Evolutionary conservation across 306 rosid genomes (phyloP), one percentile per base, ranked within the genome.

Genomic region (Acmispon strigosus): DNA sequence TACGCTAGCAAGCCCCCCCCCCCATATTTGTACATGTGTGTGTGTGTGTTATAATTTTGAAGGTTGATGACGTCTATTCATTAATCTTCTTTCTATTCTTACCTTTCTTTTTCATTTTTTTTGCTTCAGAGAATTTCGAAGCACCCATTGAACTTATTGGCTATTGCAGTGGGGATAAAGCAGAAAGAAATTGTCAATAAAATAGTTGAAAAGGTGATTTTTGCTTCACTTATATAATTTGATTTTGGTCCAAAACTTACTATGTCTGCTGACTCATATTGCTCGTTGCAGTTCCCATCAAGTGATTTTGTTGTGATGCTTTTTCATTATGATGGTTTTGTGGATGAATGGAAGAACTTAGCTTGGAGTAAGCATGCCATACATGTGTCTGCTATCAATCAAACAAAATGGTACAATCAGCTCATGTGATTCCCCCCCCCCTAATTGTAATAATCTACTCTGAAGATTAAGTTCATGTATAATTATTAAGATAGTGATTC

Each of bases 141-240:
- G 44, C 76, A 36, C 69, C 78, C 93, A 13, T 59, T 67, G 84
- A 88, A 82, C 82, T 83, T 93, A 84, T 75, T 93, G 86, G 97
- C 96, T 29, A 84, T 93, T 52, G 81, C 98, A 32, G 96, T 84
- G 71, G 98, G 98, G 66, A 82, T 90, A 70, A 86, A 78, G 44
- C 98, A 93, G 77, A 93, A 87, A 82, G 83, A 80, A 37, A 58
- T 87, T 66, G 98, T 93, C 11, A 80, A 83, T 62, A 67, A 63
- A 66, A 88, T 93, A 73, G 87, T 93, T 42, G 70, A 82, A 67
- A 93, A 90, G 97, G 98, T 93, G 50, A 61, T 53, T 20, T 10
- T 76, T 52, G 59, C 70, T 81, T 42, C 42, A 24, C 29, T 76
- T 18, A 11, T 66, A 10, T 39, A 53, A 29, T 63, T 77, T 61